A percentile compares a stretch with the other conserved stretches of the same genome.
Conservation (phyloP, 176 grass and related monocot species). For the Chrysopogon serrulatus region DNA sequence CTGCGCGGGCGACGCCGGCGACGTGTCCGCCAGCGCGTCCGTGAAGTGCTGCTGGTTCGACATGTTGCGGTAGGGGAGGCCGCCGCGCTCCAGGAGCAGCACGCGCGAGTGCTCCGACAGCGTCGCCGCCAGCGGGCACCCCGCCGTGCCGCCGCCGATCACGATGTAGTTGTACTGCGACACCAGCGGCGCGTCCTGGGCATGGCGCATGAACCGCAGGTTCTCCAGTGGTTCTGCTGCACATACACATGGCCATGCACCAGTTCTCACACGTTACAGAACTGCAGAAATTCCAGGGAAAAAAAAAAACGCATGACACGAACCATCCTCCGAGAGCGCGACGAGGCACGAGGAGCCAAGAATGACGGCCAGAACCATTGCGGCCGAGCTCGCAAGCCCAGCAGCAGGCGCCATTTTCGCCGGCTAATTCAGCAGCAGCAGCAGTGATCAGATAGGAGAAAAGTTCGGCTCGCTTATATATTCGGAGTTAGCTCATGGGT, state of each 20-base stretch:
- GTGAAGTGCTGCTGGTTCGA: conserved; percentile 38
- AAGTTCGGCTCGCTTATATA: conserved; percentile 36
- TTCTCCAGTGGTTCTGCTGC: conserved; percentile 26
- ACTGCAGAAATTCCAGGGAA: not conserved
- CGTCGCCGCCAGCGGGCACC: conserved; percentile 76
- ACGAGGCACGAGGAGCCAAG: conserved; percentile 3
- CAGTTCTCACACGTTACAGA: not conserved
- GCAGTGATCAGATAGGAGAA: not conserved
- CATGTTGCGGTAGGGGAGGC: conserved; percentile 42
- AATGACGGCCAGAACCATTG: not conserved
- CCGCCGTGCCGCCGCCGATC: conserved; percentile 74
- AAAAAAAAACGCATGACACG: not conserved
- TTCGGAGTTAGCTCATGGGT: conserved; percentile 21
- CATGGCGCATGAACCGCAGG: conserved; percentile 31
- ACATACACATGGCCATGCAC: not conserved
- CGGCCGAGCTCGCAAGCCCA: not conserved
- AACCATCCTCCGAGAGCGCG: conserved; percentile 24
- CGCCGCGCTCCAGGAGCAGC: conserved; percentile 54
- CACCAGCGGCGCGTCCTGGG: conserved; percentile 44
- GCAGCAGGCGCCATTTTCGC: conserved; percentile 28
- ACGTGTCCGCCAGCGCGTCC: conserved; percentile 39
- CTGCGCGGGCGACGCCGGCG: conserved; percentile 30
- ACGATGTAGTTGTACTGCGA: conserved; percentile 69
- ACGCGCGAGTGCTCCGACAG: conserved; percentile 53
- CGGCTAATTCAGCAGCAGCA: not conserved